phyloP scores from a whole-genome alignment of 73 alveolate species.

The Breviolum minutum region DNA sequence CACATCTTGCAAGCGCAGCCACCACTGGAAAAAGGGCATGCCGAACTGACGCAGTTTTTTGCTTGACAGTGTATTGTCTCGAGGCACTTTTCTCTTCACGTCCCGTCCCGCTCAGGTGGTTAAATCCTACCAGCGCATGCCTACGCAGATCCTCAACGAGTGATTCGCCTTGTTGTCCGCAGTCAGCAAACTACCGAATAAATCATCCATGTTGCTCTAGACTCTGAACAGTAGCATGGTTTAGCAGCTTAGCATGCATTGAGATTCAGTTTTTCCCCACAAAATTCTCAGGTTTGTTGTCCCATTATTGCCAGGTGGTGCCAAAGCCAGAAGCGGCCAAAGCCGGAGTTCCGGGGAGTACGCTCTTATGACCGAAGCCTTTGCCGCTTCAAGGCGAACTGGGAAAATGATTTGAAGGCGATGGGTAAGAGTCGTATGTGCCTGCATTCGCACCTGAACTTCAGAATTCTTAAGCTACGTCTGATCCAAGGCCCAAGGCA shows the following conservation, averaged over 20 bases:
- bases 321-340: conserved; percentile 74
- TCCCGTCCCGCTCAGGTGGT: conserved; percentile 10
- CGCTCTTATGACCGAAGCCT: conserved; percentile 75
- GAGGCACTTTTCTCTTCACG: background rate
- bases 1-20: too few relatives aligned
- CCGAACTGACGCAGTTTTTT: too few relatives aligned
- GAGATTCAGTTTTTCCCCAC: background rate
- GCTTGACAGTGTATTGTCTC: too few relatives aligned
- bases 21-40: too few relatives aligned
- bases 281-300: background rate
- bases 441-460: too few relatives aligned
- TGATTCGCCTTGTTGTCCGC: background rate
- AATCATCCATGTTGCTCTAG: background rate
- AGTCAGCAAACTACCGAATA: background rate
- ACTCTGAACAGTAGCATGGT: background rate
- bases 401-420: too few relatives aligned
- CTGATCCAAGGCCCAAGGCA: too few relatives aligned
- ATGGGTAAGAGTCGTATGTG: too few relatives aligned
- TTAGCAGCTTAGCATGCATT: background rate
- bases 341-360: conserved; percentile 67
- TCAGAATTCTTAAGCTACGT: too few relatives aligned
- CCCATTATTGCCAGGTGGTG: conserved; percentile 36
- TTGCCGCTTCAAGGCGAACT: conserved; percentile 55
- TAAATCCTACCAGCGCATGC: conserved; percentile 93
- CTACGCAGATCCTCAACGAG: conserved; percentile 72